Evolutionary conservation across 192 early-diverging fungal species (phyloP).

Genomic region (Pilaira anomala): DNA sequence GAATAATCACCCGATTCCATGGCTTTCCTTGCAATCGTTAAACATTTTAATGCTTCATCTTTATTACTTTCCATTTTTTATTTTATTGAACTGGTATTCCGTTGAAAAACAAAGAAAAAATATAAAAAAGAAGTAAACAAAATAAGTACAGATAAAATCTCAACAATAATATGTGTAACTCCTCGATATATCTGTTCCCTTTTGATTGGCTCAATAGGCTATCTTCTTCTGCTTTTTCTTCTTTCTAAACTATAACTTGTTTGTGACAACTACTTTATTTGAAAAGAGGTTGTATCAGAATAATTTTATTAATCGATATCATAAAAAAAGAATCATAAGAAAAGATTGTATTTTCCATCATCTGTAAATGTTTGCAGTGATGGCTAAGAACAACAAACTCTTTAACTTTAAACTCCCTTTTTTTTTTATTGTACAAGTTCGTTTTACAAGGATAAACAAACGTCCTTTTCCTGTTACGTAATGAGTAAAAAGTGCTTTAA

Average conservation of each 20-base stretch:
- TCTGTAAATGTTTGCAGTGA: too few species aligned
- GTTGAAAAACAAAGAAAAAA: neutral
- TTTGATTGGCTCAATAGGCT: neutral
- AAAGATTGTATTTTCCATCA: too few species aligned
- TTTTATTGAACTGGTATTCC: neutral
- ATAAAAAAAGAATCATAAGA: too few species aligned
- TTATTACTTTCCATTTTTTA: constrained; percentile 76
- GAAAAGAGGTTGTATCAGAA: too few species aligned
- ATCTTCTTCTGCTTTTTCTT: neutral
- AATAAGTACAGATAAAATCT: too few species aligned
- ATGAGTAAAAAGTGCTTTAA: constrained; percentile 11
- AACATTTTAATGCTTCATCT: constrained; percentile 79
- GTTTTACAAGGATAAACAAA: too few species aligned
- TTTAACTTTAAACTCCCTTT: neutral
- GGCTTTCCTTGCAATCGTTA: constrained; percentile 72
- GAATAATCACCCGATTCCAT: constrained; percentile 58
- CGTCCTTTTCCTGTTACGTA: neutral
- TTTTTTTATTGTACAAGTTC: neutral
- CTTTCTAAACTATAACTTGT: too few species aligned
- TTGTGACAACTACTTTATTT: too few species aligned
- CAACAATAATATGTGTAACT: too few species aligned
- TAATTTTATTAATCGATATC: too few species aligned
- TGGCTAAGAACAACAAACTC: neutral
- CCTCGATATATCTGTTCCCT: neutral
- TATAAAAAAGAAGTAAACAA: neutral